Conservation (phyloP, 75 land plant species). For the Selaginella moellendorffii region DNA sequence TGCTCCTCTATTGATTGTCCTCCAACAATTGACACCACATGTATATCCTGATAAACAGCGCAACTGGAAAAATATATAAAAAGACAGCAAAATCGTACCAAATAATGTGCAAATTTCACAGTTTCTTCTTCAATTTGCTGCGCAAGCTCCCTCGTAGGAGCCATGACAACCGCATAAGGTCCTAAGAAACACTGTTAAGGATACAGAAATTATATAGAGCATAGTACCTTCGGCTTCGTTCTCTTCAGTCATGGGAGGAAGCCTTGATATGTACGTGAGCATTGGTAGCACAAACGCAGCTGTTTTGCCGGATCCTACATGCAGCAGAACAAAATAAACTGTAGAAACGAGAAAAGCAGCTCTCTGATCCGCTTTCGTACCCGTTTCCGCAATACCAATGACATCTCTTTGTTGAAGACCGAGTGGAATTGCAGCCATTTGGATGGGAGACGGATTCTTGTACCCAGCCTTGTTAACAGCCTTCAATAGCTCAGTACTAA, state of each 20-base stretch:
- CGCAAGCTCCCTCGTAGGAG: slow-evolving; percentile 94
- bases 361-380: slow-evolving; percentile 12
- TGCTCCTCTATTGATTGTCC: slow-evolving; percentile 98
- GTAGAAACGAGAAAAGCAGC: not conserved
- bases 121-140: slow-evolving; percentile 99
- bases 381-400: slow-evolving; percentile 96
- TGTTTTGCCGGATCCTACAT: slow-evolving; percentile 76
- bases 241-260: slow-evolving; percentile 93
- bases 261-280: slow-evolving; percentile 75
- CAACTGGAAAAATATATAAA: not conserved
- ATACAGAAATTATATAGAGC: not conserved
- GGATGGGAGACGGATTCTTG: slow-evolving; percentile 88
- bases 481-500: slow-evolving; percentile 62
- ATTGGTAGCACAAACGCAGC: slow-evolving; percentile 99
- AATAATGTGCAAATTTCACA: slow-evolving; percentile 83
- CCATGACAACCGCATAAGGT: slow-evolving; percentile 99
- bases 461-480: slow-evolving; percentile 82
- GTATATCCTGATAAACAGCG: slow-evolving; percentile 31
- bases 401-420: slow-evolving; percentile 96
- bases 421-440: slow-evolving; percentile 97
- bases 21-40: slow-evolving; percentile 91
- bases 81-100: slow-evolving; percentile 32
- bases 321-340: not conserved
- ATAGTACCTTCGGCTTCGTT: slow-evolving; percentile 74
- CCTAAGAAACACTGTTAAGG: slow-evolving; percentile 23